Conservation (phyloP, 306 rosid species). For the Sicyos edulis region DNA sequence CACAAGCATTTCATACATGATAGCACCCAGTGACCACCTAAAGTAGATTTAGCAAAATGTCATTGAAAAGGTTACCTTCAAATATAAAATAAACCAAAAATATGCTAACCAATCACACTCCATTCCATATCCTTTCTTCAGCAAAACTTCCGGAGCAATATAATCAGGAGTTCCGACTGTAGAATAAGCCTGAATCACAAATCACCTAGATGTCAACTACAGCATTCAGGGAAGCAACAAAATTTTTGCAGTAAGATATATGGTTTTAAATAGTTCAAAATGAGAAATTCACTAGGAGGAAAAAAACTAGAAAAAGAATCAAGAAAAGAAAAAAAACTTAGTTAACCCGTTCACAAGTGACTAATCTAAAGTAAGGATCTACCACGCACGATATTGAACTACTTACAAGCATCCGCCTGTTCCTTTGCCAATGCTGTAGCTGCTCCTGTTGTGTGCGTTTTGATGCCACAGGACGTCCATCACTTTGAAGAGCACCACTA, state of each 20-base stretch:
- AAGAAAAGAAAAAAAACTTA: not conserved
- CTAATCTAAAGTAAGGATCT: slow-evolving; percentile 17
- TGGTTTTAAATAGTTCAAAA: not conserved
- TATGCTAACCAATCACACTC: slow-evolving; percentile 86
- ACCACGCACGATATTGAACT: slow-evolving; percentile 24
- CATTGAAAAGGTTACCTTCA: slow-evolving; percentile 23
- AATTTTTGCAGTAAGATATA: not conserved
- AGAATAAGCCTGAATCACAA: slow-evolving; percentile 75
- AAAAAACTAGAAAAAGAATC: not conserved
- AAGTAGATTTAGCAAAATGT: slow-evolving; percentile 28
- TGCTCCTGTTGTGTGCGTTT: slow-evolving; percentile 98
- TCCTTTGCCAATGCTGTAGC: slow-evolving; percentile 96
- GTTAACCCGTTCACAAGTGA: slow-evolving; percentile 20
- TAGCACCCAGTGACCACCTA: slow-evolving; percentile 99
- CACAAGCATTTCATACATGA: slow-evolving; percentile 99
- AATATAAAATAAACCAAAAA: slow-evolving; percentile 21
- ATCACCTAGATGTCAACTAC: slow-evolving; percentile 5
- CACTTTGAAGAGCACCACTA: slow-evolving; percentile 91
- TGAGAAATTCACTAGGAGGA: not conserved
- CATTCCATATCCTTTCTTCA: slow-evolving; percentile 99
- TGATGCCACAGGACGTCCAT: slow-evolving; percentile 83
- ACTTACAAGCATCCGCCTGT: slow-evolving; percentile 97
- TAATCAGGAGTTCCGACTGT: slow-evolving; percentile 98
- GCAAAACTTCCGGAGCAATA: slow-evolving; percentile 95
- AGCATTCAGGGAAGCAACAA: slow-evolving; percentile 8